Conservation (phyloP, 768 basidiomycete genomes). For the Peribolospora kevripleyi region DNA sequence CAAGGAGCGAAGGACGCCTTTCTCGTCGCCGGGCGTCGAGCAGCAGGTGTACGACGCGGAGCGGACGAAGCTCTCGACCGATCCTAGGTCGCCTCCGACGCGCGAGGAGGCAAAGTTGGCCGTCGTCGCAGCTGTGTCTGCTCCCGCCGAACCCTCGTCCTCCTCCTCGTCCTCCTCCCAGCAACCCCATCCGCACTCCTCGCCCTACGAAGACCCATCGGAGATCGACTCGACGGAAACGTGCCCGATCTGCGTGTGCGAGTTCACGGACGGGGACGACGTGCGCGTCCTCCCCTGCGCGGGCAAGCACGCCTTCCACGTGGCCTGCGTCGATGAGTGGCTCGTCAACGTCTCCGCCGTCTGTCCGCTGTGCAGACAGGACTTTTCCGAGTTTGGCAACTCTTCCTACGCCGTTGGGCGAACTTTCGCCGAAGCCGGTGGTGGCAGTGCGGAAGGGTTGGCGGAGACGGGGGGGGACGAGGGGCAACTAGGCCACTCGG, state of each 20-base stretch:
- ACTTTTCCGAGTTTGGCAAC: constrained; percentile 3
- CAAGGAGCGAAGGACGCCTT: too few species aligned
- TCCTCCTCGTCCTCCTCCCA: neutral
- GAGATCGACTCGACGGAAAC: constrained; percentile 30
- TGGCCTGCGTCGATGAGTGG: constrained; percentile 27
- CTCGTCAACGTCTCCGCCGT: constrained; percentile 66
- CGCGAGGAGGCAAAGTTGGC: too few species aligned
- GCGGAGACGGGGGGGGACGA: too few species aligned
- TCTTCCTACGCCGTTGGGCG: too few species aligned
- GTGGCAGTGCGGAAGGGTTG: too few species aligned
- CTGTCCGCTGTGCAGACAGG: constrained; percentile 60
- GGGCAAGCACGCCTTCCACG: constrained; percentile 72
- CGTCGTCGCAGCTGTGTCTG: too few species aligned
- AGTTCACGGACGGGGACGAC: constrained; percentile 85
- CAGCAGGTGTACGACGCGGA: too few species aligned
- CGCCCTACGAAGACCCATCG: neutral
- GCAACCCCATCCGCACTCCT: neutral
- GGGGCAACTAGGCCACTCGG: too few species aligned
- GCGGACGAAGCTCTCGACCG: too few species aligned
- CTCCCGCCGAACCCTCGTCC: neutral
- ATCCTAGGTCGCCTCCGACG: too few species aligned
- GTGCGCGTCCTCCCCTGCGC: constrained; percentile 74
- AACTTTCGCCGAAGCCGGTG: too few species aligned
- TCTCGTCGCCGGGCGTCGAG: too few species aligned
- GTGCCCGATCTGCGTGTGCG: constrained; percentile 84